A percentile compares a stretch with the other conserved stretches of the same genome.
Evolutionary conservation across 805 yeast species (phyloP).

Genomic region (Metschnikowia picachoensis): DNA sequence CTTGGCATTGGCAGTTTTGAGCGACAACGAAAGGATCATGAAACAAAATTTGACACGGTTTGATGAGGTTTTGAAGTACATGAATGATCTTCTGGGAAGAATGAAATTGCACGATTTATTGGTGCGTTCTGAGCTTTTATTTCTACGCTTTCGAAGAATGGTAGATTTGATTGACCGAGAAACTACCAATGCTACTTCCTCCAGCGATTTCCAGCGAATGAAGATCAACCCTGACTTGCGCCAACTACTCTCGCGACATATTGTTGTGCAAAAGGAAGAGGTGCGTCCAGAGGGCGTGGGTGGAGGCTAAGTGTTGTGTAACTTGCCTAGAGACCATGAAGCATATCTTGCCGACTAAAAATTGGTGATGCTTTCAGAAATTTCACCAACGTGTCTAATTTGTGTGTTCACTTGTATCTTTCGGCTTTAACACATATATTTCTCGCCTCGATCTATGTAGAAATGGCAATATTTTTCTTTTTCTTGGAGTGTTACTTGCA

Average conservation of each 20-base stretch:
- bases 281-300: conserved; percentile 42
- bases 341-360: neutral
- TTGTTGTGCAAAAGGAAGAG: conserved; percentile 62
- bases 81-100: conserved; percentile 82
- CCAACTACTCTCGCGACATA: conserved; percentile 52
- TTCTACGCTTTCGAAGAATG: conserved; percentile 75
- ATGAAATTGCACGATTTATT: conserved; percentile 73
- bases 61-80: conserved; percentile 88
- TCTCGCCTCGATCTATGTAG: too few relatives aligned
- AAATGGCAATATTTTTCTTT: too few relatives aligned
- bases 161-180: conserved; percentile 71
- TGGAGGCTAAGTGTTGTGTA: conserved; percentile 31
- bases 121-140: conserved; percentile 80
- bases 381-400: too few relatives aligned
- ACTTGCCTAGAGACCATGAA: neutral
- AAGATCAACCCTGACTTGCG: conserved; percentile 54
- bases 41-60: conserved; percentile 69
- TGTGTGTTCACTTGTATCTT: too few relatives aligned
- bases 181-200: conserved; percentile 17
- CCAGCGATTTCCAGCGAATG: neutral
- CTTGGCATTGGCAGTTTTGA: conserved; percentile 83
- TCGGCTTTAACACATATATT: too few relatives aligned
- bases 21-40: conserved; percentile 77
- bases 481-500: too few relatives aligned
- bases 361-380: too few relatives aligned